Percentiles rank a stretch among this genome's conserved stretches.
phyloP scores from a whole-genome alignment of 371 early-diverging fungal species.

The Umbelopsis sp. region DNA sequence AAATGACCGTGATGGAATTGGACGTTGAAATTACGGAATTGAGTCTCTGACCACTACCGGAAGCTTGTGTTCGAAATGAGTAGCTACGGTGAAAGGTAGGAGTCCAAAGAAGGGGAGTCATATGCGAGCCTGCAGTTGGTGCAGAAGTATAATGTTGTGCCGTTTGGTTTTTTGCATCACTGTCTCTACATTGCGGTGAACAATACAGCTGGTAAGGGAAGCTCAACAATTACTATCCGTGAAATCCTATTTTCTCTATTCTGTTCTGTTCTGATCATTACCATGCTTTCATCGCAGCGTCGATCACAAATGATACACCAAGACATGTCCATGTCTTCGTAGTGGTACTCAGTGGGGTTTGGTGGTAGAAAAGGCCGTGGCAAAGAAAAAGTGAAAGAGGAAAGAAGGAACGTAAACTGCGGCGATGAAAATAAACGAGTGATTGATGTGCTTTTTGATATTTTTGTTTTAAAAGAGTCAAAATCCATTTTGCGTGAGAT shows the following conservation, averaged over 20 bases:
- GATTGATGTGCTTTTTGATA: background rate
- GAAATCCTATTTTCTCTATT: background rate
- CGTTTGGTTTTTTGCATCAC: slow-evolving; percentile 8
- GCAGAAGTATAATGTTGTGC: background rate
- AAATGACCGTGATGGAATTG: slow-evolving; percentile 4
- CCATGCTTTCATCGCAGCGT: slow-evolving; percentile 35
- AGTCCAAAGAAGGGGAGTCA: background rate
- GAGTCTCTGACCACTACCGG: background rate
- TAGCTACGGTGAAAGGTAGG: slow-evolving; percentile 15
- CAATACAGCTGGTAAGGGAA: slow-evolving; percentile 6
- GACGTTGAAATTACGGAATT: slow-evolving; percentile 1
- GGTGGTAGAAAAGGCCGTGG: background rate
- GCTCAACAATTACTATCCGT: background rate
- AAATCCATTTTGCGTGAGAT: background rate
- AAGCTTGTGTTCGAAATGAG: slow-evolving; percentile 4
- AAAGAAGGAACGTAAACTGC: background rate
- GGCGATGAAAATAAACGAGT: background rate
- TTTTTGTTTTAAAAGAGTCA: background rate
- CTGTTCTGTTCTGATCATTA: slow-evolving; percentile 3
- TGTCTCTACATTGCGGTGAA: slow-evolving; percentile 12
- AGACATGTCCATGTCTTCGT: slow-evolving; percentile 37
- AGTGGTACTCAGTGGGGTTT: background rate
- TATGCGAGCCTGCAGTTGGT: background rate
- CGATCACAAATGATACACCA: slow-evolving; percentile 45
- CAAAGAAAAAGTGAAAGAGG: slow-evolving; percentile 11